A percentile compares a stretch with the other conserved stretches of the same genome.
Conservation (phyloP, 2,329 filamentous ascomycete species). For the Stachybotrys echinatus region DNA sequence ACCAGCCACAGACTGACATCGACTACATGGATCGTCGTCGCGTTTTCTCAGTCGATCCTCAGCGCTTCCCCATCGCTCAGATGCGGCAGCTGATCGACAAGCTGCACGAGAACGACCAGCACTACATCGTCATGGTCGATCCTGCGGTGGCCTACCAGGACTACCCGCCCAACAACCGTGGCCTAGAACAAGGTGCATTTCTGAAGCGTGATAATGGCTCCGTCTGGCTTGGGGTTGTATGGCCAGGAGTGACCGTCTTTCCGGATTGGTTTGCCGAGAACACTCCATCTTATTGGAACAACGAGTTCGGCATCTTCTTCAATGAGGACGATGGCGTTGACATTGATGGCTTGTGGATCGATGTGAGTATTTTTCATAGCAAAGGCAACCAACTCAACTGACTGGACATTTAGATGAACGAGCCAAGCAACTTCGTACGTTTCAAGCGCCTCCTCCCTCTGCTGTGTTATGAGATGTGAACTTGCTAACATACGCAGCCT, state of each 20-base stretch:
- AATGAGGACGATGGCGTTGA: slow-evolving; percentile 58
- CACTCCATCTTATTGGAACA: slow-evolving; percentile 63
- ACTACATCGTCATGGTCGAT: slow-evolving; percentile 76
- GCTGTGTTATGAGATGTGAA: slow-evolving; percentile 1
- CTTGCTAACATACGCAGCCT: slow-evolving; percentile 2
- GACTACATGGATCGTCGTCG: slow-evolving; percentile 57
- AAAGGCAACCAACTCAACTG: neutral
- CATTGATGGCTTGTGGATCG: slow-evolving; percentile 75
- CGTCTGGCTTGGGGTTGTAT: slow-evolving; percentile 61
- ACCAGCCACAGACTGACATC: slow-evolving; percentile 43
- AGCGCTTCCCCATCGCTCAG: slow-evolving; percentile 59
- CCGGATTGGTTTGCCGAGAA: slow-evolving; percentile 72
- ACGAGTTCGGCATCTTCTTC: slow-evolving; percentile 63
- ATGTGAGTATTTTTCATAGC: slow-evolving; percentile 21
- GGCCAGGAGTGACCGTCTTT: slow-evolving; percentile 69
- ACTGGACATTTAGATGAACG: slow-evolving; percentile 39
- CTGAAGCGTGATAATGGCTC: slow-evolving; percentile 49
- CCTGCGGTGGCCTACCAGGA: slow-evolving; percentile 54
- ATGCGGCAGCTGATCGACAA: slow-evolving; percentile 63
- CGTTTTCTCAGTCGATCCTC: slow-evolving; percentile 60
- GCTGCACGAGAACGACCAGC: slow-evolving; percentile 61
- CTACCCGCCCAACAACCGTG: slow-evolving; percentile 34
- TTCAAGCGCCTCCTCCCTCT: slow-evolving; percentile 2
- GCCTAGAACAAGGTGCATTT: slow-evolving; percentile 41
- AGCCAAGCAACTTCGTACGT: slow-evolving; percentile 37